Base-by-base conservation (phyloP, 1,284 basidiomycete genomes). In the Sanghuangporus weigelae region DNA sequence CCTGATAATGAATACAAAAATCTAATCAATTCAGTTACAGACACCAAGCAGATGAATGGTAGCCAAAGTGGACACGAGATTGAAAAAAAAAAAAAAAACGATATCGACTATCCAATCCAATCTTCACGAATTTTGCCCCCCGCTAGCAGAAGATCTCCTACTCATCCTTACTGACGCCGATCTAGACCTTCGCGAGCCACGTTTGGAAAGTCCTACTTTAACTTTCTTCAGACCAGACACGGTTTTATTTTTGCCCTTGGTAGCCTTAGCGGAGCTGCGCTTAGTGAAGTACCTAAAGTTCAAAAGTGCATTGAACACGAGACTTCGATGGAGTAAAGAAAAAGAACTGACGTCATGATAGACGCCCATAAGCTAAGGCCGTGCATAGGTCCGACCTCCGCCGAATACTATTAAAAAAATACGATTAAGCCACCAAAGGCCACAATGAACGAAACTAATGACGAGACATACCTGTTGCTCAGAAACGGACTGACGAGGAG, bases 401-500 rank as follows among this genome's bases (percentile, higher is more conserved):
- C 48, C 31, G 50, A 16, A 48, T 62, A 55, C 62, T 63, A 39
- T 16, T 36, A 44, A 26, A 49, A 14, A 44, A 36, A 14, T 14
- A 35, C 7, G 36, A 50, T 19, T 26, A 19, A 26, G 50, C 26
- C 6, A 16, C 36, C 14, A 51, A 23, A 26, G 16, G 11, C 6
- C 21, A 23, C 21, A 51, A 51, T 51, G 40, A 39, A 60, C 80
- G 66, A 39, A 80, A 69, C 58, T 74, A 74, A 12, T 21, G 4
- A 31, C 35, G 2, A 71, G 71, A 26, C 70, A 71, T 16, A 78
- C 76, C 69, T 85, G 84, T 68, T 85, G 78, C 71, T 86, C 84
- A 14, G 84, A 83, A 2, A 77, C 83, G 4, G 84, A 85, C 68
- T 85, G 83, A 63, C 73, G 75, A 5, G 84, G 83, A 14, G 80